Percentiles rank a stretch among this genome's conserved stretches.
Conservation (phyloP, 768 basidiomycete species). For the Coprinopsis sp. region DNA sequence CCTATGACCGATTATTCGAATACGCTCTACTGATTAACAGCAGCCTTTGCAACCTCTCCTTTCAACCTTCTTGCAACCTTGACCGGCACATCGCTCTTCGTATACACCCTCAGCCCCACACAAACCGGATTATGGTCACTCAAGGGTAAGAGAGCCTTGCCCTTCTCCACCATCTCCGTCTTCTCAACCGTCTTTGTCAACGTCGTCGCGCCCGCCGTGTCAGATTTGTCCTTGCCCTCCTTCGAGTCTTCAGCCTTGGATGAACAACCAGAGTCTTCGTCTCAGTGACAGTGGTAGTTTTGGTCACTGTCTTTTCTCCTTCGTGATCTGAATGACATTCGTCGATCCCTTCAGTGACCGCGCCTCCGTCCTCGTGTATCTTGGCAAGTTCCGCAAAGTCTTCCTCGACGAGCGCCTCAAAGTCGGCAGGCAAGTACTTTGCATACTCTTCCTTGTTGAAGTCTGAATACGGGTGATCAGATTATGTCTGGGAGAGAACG, state of each 20-base stretch:
- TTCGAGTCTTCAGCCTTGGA: background rate
- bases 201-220: conserved; percentile 23
- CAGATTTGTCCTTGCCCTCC: conserved; percentile 7
- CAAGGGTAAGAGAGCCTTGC: conserved; percentile 20
- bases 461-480: background rate
- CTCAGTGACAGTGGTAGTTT: conserved; percentile 17
- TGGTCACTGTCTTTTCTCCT: conserved; percentile 8
- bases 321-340: no score
- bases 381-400: conserved; percentile 31
- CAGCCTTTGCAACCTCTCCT: conserved; percentile 28
- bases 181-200: conserved; percentile 24
- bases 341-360: conserved; percentile 17
- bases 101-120: conserved; percentile 37
- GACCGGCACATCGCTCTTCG: conserved; percentile 39
- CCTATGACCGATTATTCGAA: background rate
- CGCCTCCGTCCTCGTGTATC: conserved; percentile 23
- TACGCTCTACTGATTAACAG: background rate
- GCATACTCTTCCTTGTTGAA: conserved; percentile 13
- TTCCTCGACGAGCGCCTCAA: conserved; percentile 29
- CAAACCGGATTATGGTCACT: conserved; percentile 36
- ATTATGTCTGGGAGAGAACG: background rate
- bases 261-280: background rate
- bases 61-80: conserved; percentile 30
- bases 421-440: conserved; percentile 29
- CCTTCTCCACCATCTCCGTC: conserved; percentile 16